phyloP scores from a whole-genome alignment of 305 asterid species.

The Fraxinus baroniana region DNA sequence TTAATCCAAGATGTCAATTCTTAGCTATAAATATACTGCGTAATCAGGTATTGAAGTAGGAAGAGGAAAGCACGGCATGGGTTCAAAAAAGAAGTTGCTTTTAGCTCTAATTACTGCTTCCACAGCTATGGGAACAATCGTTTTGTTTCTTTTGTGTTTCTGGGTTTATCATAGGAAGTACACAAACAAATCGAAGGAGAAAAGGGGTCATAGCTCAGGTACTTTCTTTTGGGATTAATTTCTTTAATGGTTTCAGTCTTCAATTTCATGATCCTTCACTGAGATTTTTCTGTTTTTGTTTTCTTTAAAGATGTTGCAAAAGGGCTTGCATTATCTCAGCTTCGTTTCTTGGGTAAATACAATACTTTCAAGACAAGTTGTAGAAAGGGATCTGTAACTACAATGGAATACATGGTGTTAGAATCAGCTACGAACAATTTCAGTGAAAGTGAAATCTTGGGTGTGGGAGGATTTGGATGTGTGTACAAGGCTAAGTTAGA shows the following conservation, averaged over 20 bases:
- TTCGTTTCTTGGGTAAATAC: constrained; percentile 28
- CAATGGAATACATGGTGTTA: constrained; percentile 53
- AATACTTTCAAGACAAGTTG: constrained; percentile 23
- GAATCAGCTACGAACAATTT: constrained; percentile 62
- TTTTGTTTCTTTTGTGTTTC: constrained; percentile 33
- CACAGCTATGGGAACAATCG: constrained; percentile 34
- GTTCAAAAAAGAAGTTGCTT: constrained; percentile 39
- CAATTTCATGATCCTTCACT: background rate
- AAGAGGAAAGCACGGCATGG: constrained; percentile 27
- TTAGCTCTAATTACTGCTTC: constrained; percentile 42
- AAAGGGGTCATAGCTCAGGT: constrained; percentile 33
- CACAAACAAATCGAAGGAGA: constrained; percentile 26
- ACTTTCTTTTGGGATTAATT: background rate
- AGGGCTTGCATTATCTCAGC: constrained; percentile 31
- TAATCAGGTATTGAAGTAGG: constrained; percentile 32
- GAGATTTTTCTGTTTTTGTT: background rate
- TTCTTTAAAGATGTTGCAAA: constrained; percentile 25
- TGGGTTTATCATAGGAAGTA: constrained; percentile 43
- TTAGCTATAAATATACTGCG: background rate
- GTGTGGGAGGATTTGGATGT: constrained; percentile 75
- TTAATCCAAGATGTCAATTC: constrained; percentile 7
- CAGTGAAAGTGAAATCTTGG: constrained; percentile 48
- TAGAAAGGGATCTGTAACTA: constrained; percentile 29
- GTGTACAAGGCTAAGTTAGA: constrained; percentile 61
- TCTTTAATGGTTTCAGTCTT: background rate